These are phyloP conservation scores for Cercospora sp. DNA, from an alignment of 2,329 filamentous ascomycete genomes.

Conservation along the genomic window DNA sequence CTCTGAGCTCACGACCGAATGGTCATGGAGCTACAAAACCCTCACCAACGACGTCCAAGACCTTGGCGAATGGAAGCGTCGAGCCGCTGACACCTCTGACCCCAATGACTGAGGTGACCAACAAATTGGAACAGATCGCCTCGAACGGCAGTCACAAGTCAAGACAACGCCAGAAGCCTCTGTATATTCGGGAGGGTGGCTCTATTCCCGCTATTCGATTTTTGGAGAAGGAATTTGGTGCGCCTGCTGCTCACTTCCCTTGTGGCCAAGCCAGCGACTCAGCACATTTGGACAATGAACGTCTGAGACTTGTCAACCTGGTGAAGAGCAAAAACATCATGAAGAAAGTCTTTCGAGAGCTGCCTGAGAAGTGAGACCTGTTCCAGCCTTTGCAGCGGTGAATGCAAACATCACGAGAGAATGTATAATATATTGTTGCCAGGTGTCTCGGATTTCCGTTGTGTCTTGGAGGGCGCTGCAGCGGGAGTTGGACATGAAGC, in stretches of 20 bases:
- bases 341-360: constrained; percentile 67
- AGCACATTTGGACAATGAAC: constrained; percentile 92
- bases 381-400: not conserved
- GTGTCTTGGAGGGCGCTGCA: not conserved
- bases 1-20: constrained; percentile 4
- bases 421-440: not conserved
- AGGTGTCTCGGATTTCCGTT: not conserved
- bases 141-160: constrained; percentile 36
- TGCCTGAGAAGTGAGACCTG: constrained; percentile 33
- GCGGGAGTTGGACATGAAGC: not conserved
- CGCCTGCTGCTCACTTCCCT: constrained; percentile 87
- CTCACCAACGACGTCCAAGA: constrained; percentile 50
- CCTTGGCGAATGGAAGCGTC: constrained; percentile 20
- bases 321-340: constrained; percentile 93
- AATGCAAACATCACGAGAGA: not conserved
- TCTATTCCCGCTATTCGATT: constrained; percentile 94
- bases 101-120: constrained; percentile 30
- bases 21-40: constrained; percentile 38
- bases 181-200: constrained; percentile 94
- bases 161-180: constrained; percentile 55
- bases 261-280: constrained; percentile 93
- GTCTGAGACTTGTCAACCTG: constrained; percentile 82
- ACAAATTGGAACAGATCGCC: constrained; percentile 35
- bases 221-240: constrained; percentile 87
- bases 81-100: constrained; percentile 32